phyloP scores from a whole-genome alignment of 352 stramenopile species.

The Phytophthora cactorum region DNA sequence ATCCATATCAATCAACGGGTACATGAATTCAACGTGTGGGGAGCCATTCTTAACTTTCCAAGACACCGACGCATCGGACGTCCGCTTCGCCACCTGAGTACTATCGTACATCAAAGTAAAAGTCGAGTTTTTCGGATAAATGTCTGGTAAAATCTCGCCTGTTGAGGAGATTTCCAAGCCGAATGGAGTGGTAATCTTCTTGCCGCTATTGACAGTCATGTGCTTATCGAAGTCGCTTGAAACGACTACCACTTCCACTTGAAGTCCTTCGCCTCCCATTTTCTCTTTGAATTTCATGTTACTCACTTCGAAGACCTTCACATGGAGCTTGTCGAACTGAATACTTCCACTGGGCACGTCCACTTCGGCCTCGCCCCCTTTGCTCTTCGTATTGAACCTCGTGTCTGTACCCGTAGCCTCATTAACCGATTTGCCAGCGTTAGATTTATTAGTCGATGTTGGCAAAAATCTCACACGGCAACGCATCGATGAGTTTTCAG shows the following conservation, averaged over 20 bases:
- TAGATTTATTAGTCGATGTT: background rate
- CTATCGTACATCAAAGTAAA: constrained; percentile 24
- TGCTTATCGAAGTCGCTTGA: constrained; percentile 58
- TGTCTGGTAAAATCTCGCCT: constrained; percentile 56
- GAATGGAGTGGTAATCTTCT: constrained; percentile 43
- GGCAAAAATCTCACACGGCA: constrained; percentile 6
- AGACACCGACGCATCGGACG: background rate
- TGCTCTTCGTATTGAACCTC: background rate
- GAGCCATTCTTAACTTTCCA: constrained; percentile 2
- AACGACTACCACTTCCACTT: constrained; percentile 51
- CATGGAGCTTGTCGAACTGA: constrained; percentile 49
- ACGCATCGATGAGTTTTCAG: background rate
- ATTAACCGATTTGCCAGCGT: background rate
- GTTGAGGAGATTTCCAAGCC: constrained; percentile 41
- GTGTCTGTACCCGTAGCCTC: too few species aligned
- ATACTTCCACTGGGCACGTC: constrained; percentile 43
- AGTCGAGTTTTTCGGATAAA: constrained; percentile 40
- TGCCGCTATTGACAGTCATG: constrained; percentile 10
- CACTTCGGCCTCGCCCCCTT: background rate
- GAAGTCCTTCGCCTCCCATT: constrained; percentile 32
- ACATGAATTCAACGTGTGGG: constrained; percentile 37
- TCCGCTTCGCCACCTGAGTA: background rate
- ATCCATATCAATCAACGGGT: constrained; percentile 49
- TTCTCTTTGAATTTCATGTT: constrained; percentile 53
- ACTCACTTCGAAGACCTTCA: constrained; percentile 57